Conservation (phyloP, 192 early-diverging fungal species). For the Podila clonocystis region DNA sequence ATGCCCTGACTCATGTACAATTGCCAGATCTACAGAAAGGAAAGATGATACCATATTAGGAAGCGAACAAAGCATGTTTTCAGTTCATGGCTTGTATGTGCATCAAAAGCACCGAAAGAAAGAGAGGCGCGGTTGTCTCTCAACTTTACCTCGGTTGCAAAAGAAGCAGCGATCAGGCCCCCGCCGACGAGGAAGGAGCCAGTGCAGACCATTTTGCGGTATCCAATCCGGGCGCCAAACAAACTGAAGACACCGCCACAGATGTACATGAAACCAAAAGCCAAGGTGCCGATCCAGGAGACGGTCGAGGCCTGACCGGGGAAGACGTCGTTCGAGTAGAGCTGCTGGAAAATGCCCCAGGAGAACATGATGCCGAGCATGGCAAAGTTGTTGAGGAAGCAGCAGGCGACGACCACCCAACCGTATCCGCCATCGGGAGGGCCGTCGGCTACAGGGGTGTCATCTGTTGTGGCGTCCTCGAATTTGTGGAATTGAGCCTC, state of each 20-base stretch:
- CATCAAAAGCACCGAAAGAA: constrained; percentile 1
- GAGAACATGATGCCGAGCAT: constrained; percentile 60
- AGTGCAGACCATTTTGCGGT: constrained; percentile 31
- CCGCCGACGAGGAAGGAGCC: constrained; percentile 35
- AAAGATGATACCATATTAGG: background rate
- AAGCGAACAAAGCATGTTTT: background rate
- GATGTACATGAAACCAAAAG: constrained; percentile 46
- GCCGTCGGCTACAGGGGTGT: background rate
- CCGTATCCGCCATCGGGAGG: constrained; percentile 57
- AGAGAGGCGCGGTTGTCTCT: background rate
- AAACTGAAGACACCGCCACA: constrained; percentile 28
- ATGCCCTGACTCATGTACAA: constrained; percentile 59
- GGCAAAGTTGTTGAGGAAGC: constrained; percentile 51
- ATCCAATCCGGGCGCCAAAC: constrained; percentile 44
- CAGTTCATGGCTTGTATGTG: background rate
- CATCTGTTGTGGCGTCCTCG: background rate
- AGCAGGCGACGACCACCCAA: constrained; percentile 55
- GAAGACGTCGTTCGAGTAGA: constrained; percentile 54
- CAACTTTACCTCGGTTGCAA: constrained; percentile 49
- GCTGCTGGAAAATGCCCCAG: constrained; percentile 59
- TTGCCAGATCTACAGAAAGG: constrained; percentile 48
- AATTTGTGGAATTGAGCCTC: background rate
- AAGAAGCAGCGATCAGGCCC: constrained; percentile 50
- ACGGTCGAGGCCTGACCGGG: constrained; percentile 48
- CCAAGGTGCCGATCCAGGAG: constrained; percentile 55